Evolutionary conservation across 2,329 filamentous ascomycete genomes (phyloP), one percentile per base, ranked within the genome.

Genomic region (Aspergillus neoniger): DNA sequence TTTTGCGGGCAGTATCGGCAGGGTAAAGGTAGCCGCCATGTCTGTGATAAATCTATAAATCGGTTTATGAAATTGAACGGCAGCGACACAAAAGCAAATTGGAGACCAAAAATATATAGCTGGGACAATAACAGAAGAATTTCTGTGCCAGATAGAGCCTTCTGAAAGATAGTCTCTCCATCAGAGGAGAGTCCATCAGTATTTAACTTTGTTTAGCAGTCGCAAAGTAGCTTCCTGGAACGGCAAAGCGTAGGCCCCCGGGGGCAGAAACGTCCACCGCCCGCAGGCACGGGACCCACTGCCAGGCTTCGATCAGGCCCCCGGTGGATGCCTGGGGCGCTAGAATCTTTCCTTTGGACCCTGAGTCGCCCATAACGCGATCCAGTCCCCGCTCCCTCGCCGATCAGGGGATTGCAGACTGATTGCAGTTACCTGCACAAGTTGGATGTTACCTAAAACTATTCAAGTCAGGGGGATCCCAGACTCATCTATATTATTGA

Each of bases 1-100:
- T 17, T 69, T 67, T 8, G 58, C 66, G 2, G 74, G 74, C 5
- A 74, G 39, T 8, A 61, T n/a, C 8, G 73, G 74, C 17, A 76
- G 60, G 14, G 59, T 58, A 23, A 52, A 44, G 30, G 21, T 30
- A 10, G 43, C 44, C 9, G 57, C 51, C 60, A 64, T 64, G 19
- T 9, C 10, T 4, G 47, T 30, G 8, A 30, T 30, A 30, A n/a
- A 50, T 50, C 8, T 30, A n/a, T 19, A 21, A 15, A 3, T 14
- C 19, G 7, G 10, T 23, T 36, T 12, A 36, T 36, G 4, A 36
- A 12, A 5, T 14, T 36, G 32, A 14, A 2, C 32, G 32, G 12
- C 32, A 36, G 32, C 21, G 2, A 44, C 21, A 12, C 41, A 12
- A 23, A 19, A 9, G 14, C 41, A 15, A 44, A 8, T 21, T 14